Conservation (phyloP, 2,329 filamentous ascomycete genomes). For the Aureobasidium sp. region DNA sequence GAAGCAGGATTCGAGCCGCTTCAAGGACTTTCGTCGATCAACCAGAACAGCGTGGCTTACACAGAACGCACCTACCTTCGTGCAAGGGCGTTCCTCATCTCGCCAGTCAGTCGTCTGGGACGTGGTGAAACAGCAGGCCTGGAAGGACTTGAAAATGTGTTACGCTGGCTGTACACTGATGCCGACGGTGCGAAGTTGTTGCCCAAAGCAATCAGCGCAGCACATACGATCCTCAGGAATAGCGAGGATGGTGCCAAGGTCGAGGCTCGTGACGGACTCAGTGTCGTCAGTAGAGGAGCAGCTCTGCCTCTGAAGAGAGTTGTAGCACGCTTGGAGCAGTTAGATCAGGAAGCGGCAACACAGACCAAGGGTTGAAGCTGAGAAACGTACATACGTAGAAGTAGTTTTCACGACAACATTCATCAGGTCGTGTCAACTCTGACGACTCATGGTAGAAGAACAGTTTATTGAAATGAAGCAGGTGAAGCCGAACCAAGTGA, state of each 20-base stretch:
- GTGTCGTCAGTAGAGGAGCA: slow-evolving; percentile 40
- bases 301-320: slow-evolving; percentile 19
- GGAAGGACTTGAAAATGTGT: slow-evolving; percentile 41
- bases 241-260: slow-evolving; percentile 27
- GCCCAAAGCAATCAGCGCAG: slow-evolving; percentile 34
- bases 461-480: not conserved
- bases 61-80: slow-evolving; percentile 47
- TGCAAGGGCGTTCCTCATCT: slow-evolving; percentile 40
- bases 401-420: not conserved
- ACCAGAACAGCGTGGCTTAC: slow-evolving; percentile 40
- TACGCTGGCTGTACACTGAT: slow-evolving; percentile 43
- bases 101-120: not conserved
- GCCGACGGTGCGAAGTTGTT: slow-evolving; percentile 30
- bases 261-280: slow-evolving; percentile 35
- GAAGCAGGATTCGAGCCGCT: slow-evolving; percentile 53
- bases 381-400: not conserved
- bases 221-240: slow-evolving; percentile 32
- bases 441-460: too few species aligned
- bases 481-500: not conserved
- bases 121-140: slow-evolving; percentile 15
- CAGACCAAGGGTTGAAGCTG: not conserved
- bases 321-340: slow-evolving; percentile 7
- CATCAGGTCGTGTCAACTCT: too few species aligned
- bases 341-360: not conserved
- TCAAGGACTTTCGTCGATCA: slow-evolving; percentile 33